A percentile compares a stretch with the other conserved stretches of the same genome.
phyloP scores from a whole-genome alignment of 371 early-diverging fungal species.

The Haplosporangium sp. region DNA sequence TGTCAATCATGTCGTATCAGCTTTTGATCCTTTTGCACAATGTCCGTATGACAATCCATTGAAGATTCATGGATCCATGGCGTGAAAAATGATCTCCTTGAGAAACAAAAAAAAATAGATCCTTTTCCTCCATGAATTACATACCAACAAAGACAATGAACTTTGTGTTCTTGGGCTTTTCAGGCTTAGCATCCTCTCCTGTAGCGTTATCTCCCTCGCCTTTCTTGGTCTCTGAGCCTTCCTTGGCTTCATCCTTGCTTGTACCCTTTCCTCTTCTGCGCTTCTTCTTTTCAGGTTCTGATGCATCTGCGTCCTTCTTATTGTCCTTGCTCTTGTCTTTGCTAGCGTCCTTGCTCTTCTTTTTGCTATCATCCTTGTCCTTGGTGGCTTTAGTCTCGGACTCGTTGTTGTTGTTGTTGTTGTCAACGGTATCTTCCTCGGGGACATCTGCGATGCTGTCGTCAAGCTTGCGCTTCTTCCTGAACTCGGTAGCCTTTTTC shows the following conservation, averaged over 20 bases:
- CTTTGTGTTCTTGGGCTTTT: conserved; percentile 57
- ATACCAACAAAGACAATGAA: conserved; percentile 81
- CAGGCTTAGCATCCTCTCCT: conserved; percentile 18
- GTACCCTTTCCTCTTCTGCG: conserved; percentile 54
- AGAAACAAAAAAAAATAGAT: background rate
- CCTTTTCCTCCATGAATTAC: conserved; percentile 6
- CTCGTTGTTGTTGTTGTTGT: conserved; percentile 6
- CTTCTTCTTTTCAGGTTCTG: conserved; percentile 34
- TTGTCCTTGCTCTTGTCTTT: conserved; percentile 3
- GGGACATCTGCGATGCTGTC: conserved; percentile 63
- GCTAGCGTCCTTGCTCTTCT: conserved; percentile 35
- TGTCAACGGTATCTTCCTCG: conserved; percentile 55
- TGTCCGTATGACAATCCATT: too few relatives aligned
- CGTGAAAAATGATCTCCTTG: background rate
- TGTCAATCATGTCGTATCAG: too few relatives aligned
- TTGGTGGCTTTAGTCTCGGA: conserved; percentile 35
- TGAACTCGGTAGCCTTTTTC: conserved; percentile 72
- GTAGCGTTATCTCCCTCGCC: conserved; percentile 11
- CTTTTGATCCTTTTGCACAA: background rate
- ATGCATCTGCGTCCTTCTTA: conserved; percentile 1
- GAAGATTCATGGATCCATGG: too few relatives aligned
- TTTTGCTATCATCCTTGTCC: conserved; percentile 28
- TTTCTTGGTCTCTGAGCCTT: conserved; percentile 6
- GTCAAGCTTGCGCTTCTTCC: conserved; percentile 65
- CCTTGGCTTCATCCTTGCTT: conserved; percentile 19